A percentile compares a stretch with the other conserved stretches of the same genome.
Conservation (phyloP, 345 rosid species). For the Rhizophora mangle region DNA sequence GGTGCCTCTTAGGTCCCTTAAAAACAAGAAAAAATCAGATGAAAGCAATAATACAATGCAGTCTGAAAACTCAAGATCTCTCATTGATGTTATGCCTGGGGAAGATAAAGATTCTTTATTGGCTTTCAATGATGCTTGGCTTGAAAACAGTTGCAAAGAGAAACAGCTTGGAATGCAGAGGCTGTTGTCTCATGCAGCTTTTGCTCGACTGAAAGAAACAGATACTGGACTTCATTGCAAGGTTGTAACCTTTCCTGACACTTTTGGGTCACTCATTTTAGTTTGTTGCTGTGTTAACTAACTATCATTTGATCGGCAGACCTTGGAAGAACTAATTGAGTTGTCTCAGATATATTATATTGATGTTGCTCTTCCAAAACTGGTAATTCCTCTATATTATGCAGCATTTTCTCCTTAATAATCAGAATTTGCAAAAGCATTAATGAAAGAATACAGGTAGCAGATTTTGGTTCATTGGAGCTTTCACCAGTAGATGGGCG, state of each 20-base stretch:
- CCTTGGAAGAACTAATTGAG: conserved; percentile 78
- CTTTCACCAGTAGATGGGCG: conserved; percentile 99
- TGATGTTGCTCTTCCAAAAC: conserved; percentile 92
- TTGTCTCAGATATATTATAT: conserved; percentile 74
- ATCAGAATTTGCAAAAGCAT: conserved; percentile 16
- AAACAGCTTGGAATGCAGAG: conserved; percentile 56
- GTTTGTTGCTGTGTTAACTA: conserved; percentile 25
- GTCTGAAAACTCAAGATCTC: conserved; percentile 39
- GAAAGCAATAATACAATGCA: conserved; percentile 36
- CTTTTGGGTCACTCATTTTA: conserved; percentile 13
- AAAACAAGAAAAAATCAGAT: conserved; percentile 68
- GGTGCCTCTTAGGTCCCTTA: conserved; percentile 83
- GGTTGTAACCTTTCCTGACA: conserved; percentile 39
- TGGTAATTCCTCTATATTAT: conserved; percentile 48
- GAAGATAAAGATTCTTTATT: conserved; percentile 39
- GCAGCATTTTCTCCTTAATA: conserved; percentile 8
- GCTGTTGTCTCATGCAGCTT: conserved; percentile 73
- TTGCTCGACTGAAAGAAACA: conserved; percentile 70
- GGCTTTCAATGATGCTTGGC: conserved; percentile 47
- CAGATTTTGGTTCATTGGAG: conserved; percentile 98
- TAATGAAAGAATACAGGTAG: conserved; percentile 57
- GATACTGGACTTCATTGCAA: conserved; percentile 92
- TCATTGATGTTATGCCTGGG: conserved; percentile 33
- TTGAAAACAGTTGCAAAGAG: conserved; percentile 45
- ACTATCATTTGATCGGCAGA: conserved; percentile 46